phyloP scores from a whole-genome alignment of 2,329 filamentous ascomycete genomes.

The Fusarium agapanthi region DNA sequence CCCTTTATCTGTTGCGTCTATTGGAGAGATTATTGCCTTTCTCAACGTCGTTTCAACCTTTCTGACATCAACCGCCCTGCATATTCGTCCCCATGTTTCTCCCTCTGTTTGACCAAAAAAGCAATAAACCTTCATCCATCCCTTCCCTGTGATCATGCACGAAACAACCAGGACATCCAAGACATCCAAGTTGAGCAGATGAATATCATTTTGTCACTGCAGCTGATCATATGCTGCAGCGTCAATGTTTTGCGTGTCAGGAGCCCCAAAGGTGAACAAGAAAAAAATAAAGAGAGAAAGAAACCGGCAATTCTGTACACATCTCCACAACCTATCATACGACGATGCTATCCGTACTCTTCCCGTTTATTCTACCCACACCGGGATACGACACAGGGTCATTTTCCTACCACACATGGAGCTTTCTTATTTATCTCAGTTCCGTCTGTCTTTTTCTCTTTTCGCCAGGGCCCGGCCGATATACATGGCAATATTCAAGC shows the following conservation, averaged over 20 bases:
- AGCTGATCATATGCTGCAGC: not conserved
- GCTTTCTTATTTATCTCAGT: not conserved
- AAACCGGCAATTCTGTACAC: not conserved
- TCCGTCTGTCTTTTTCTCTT: not conserved
- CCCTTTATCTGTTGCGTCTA: constrained; percentile 6
- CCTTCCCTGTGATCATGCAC: constrained; percentile 23
- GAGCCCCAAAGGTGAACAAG: not conserved
- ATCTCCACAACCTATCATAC: constrained; percentile 30
- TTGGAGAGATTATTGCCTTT: constrained; percentile 6
- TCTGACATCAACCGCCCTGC: constrained; percentile 11
- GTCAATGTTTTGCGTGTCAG: not conserved
- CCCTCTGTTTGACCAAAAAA: constrained; percentile 18
- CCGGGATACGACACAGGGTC: constrained; percentile 10
- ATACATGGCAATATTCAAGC: not conserved
- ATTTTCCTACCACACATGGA: not conserved
- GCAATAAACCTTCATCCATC: constrained; percentile 32
- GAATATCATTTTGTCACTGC: constrained; percentile 20
- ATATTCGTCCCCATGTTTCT: constrained; percentile 14
- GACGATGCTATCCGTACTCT: constrained; percentile 8
- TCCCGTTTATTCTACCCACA: not conserved
- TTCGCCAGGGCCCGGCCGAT: constrained; percentile 7
- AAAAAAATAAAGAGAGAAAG: not conserved
- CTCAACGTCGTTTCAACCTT: not conserved
- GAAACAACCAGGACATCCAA: constrained; percentile 19
- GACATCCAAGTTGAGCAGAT: constrained; percentile 22